A percentile compares a stretch with the other conserved stretches of the same genome.
Conservation (phyloP, 2,329 filamentous ascomycete genomes). For the Alternaria angustiovoidea region DNA sequence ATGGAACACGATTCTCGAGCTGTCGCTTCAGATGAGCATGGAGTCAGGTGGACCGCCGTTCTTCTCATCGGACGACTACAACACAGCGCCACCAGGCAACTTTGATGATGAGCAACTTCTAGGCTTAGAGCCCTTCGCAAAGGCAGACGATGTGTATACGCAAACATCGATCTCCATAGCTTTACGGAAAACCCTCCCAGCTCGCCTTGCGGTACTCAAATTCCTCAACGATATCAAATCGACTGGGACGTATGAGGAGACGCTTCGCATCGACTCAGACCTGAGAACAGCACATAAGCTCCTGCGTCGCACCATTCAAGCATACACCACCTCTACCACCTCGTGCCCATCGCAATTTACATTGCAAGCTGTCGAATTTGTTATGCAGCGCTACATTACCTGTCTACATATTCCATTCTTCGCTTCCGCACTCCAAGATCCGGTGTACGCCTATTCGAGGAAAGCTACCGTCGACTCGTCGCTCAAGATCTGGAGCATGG, state of each 20-base stretch:
- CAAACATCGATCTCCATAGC: slow-evolving; percentile 48
- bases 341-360: slow-evolving; percentile 20
- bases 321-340: not conserved
- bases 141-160: slow-evolving; percentile 41
- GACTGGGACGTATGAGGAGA: slow-evolving; percentile 36
- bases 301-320: slow-evolving; percentile 28
- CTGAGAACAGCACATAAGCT: slow-evolving; percentile 31
- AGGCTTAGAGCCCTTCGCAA: slow-evolving; percentile 34
- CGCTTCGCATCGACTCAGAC: slow-evolving; percentile 34
- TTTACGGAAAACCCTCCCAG: slow-evolving; percentile 48
- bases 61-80: slow-evolving; percentile 47
- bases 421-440: slow-evolving; percentile 26
- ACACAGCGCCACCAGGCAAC: slow-evolving; percentile 50
- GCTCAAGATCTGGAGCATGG: slow-evolving; percentile 37
- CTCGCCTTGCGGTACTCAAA: slow-evolving; percentile 48
- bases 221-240: slow-evolving; percentile 40
- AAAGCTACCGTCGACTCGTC: slow-evolving; percentile 38
- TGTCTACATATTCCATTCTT: slow-evolving; percentile 40
- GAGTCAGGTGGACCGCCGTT: slow-evolving; percentile 48
- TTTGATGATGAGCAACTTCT: slow-evolving; percentile 53
- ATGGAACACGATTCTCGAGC: slow-evolving; percentile 49
- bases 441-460: slow-evolving; percentile 37
- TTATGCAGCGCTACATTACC: slow-evolving; percentile 39
- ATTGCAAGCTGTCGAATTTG: slow-evolving; percentile 32
- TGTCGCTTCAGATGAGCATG: slow-evolving; percentile 50